phyloP scores from a whole-genome alignment of 139 green algal species.

The Coccomyxa sp. region DNA sequence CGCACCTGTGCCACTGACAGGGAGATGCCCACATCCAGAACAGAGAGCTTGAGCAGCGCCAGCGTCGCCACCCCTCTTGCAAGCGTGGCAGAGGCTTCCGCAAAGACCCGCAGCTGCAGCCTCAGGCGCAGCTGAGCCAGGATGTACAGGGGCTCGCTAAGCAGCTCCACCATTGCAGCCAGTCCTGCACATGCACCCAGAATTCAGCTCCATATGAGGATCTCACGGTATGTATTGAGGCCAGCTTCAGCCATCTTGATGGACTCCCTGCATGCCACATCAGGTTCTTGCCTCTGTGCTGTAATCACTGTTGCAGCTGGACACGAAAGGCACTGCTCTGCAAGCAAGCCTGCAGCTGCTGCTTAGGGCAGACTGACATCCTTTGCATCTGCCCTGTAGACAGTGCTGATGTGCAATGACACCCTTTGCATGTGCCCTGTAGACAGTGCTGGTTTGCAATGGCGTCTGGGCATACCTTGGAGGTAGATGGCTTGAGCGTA shows the following conservation, averaged over 20 bases:
- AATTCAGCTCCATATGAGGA: background rate
- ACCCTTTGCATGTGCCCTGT: too few species aligned
- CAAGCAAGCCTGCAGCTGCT: too few species aligned
- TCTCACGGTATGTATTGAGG: too few species aligned
- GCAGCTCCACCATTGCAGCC: slow-evolving; percentile 64
- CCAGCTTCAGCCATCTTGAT: too few species aligned
- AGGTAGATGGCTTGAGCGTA: background rate
- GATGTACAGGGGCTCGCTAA: slow-evolving; percentile 72
- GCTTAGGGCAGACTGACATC: too few species aligned
- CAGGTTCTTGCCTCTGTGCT: too few species aligned
- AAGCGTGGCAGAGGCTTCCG: slow-evolving; percentile 55
- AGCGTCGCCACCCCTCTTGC: slow-evolving; percentile 46
- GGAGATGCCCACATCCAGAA: slow-evolving; percentile 27
- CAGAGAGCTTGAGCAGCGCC: slow-evolving; percentile 32
- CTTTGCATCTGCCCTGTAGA: too few species aligned
- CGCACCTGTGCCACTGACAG: slow-evolving; percentile 38
- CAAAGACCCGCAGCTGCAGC: slow-evolving; percentile 53
- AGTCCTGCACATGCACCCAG: slow-evolving; percentile 29
- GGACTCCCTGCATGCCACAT: background rate
- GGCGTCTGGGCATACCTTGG: background rate
- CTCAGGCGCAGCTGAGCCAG: slow-evolving; percentile 47
- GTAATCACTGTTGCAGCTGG: too few species aligned
- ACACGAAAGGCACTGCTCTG: too few species aligned
- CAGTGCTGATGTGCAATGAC: too few species aligned
- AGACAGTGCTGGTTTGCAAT: too few species aligned